phyloP scores from a whole-genome alignment of 73 alveolate genomes.

The Tetrahymena malaccensis region DNA sequence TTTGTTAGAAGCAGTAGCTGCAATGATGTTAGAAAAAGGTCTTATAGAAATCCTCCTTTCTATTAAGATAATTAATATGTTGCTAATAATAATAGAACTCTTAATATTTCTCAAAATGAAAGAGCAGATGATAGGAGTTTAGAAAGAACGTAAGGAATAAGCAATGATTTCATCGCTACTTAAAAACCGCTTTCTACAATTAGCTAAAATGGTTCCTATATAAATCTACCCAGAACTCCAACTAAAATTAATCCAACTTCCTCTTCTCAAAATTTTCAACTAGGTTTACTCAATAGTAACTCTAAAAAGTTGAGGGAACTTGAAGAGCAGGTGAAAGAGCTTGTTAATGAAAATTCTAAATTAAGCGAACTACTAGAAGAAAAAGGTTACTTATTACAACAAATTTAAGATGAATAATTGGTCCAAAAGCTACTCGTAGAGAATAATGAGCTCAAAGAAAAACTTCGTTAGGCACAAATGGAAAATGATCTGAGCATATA shows the following conservation, averaged over 20 bases:
- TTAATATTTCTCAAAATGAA: not conserved
- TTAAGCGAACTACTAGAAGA: not conserved
- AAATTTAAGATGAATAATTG: not conserved
- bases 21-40: not conserved
- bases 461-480: not conserved
- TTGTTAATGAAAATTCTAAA: not conserved
- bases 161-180: not conserved
- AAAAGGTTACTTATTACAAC: not conserved
- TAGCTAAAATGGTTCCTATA: not conserved
- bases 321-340: not conserved
- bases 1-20: not conserved
- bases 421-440: not conserved
- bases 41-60: not conserved
- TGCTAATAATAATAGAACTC: not conserved
- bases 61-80: not conserved
- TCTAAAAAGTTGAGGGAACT: not conserved
- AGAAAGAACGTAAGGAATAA: not conserved
- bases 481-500: not conserved
- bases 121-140: not conserved
- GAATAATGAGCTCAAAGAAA: not conserved
- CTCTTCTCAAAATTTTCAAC: not conserved
- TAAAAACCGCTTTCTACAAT: not conserved
- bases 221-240: not conserved
- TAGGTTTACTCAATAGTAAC: not conserved
- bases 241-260: not conserved